Evolutionary conservation across 345 rosid genomes (phyloP).

Genomic region (Eucalyptus sp.): DNA sequence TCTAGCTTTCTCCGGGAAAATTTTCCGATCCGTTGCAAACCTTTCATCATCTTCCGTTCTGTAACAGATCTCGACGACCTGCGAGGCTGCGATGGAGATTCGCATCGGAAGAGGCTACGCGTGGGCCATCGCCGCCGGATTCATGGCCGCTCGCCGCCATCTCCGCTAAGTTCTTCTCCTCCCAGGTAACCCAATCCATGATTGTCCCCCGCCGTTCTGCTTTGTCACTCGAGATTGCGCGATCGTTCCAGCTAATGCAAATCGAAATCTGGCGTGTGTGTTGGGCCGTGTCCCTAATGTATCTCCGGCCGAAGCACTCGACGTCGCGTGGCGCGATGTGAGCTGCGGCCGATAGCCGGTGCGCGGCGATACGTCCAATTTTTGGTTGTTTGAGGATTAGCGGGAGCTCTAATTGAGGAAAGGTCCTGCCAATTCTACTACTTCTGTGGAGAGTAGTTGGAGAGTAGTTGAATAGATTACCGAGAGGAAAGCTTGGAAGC

Average conservation of each 20-base stretch:
- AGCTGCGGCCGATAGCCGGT: neutral
- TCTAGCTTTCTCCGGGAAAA: too few relatives aligned
- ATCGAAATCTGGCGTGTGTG: neutral
- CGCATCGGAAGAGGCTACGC: conserved; percentile 38
- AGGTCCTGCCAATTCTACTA: neutral
- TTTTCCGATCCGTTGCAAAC: neutral
- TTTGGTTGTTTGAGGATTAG: neutral
- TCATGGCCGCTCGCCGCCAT: conserved; percentile 71
- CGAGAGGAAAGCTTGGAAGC: neutral
- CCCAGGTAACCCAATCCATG: conserved; percentile 14
- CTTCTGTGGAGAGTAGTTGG: neutral
- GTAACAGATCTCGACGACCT: neutral
- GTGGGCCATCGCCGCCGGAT: conserved; percentile 65
- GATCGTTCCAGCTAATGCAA: neutral
- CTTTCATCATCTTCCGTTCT: neutral
- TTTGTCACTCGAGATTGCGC: neutral
- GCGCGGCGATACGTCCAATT: neutral
- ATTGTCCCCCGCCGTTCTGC: neutral
- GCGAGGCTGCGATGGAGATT: conserved; percentile 1
- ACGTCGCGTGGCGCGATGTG: neutral
- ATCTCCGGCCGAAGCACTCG: neutral
- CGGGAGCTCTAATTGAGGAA: neutral
- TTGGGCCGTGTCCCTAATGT: neutral
- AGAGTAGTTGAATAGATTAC: neutral
- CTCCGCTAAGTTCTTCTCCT: conserved; percentile 57